Evolutionary conservation across 169 alveolate species (phyloP).

Genomic region (Plasmodium blacklocki): DNA sequence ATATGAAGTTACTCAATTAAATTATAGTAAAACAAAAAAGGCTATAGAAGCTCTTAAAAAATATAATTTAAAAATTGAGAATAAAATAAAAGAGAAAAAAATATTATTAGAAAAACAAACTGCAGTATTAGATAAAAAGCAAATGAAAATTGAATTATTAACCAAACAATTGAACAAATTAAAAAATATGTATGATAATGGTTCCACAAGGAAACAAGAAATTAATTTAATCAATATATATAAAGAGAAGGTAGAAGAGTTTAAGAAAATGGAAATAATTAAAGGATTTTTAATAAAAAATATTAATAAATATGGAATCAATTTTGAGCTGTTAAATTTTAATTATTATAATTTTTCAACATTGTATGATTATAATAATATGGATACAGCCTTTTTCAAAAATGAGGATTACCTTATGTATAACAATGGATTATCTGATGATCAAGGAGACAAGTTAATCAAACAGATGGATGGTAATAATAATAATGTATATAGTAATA

Average conservation of each 20-base stretch:
- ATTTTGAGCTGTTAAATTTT: constrained; percentile 43
- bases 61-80: constrained; percentile 33
- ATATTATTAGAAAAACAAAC: constrained; percentile 27
- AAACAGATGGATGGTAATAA: not conserved
- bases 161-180: constrained; percentile 12
- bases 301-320: constrained; percentile 45
- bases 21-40: constrained; percentile 51
- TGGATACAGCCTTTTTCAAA: constrained; percentile 6
- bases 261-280: constrained; percentile 25
- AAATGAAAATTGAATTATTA: constrained; percentile 5
- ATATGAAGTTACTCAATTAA: constrained; percentile 35
- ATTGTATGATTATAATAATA: constrained; percentile 16
- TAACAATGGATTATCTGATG: not conserved
- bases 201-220: constrained; percentile 42
- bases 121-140: constrained; percentile 15
- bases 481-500: not conserved
- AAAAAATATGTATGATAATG: constrained; percentile 34
- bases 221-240: constrained; percentile 15
- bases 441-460: not conserved
- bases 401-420: not conserved
- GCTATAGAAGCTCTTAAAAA: constrained; percentile 57
- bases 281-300: constrained; percentile 25
- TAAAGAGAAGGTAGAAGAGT: constrained; percentile 19
- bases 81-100: constrained; percentile 34
- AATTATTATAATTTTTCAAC: constrained; percentile 46